These are phyloP conservation scores for Trichocladium antarcticum DNA, from an alignment of 495 filamentous ascomycete species.

Conservation along the genomic window DNA sequence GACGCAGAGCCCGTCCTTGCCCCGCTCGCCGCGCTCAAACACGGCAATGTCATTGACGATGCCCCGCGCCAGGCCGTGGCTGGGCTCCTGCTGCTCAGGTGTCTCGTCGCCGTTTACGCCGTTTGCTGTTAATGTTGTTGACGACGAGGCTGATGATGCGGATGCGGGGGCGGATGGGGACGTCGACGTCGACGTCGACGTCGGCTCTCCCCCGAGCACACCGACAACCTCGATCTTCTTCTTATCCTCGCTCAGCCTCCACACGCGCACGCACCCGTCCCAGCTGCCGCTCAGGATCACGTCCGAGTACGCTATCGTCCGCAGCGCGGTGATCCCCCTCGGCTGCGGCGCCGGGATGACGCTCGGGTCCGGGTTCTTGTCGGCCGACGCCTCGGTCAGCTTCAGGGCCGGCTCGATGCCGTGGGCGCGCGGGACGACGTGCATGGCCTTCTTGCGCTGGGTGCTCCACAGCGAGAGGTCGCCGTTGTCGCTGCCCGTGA, in stretches of 20 bases:
- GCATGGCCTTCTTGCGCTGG: constrained; percentile 91
- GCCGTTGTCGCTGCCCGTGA: constrained; percentile 89
- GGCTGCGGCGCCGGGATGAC: constrained; percentile 54
- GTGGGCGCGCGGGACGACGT: constrained; percentile 67
- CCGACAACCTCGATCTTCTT: constrained; percentile 62
- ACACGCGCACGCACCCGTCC: constrained; percentile 82
- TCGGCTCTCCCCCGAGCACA: constrained; percentile 40
- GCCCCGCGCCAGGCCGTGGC: constrained; percentile 44
- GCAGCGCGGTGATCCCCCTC: constrained; percentile 81
- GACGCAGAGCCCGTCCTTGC: constrained; percentile 63
- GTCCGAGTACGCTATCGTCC: constrained; percentile 77
- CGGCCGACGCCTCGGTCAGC: constrained; percentile 57
- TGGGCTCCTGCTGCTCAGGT: neutral
- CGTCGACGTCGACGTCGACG: neutral
- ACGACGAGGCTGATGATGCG: neutral
- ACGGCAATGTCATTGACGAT: constrained; percentile 78
- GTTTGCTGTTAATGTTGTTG: constrained; percentile 1
- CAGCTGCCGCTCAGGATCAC: constrained; percentile 82
- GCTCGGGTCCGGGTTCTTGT: constrained; percentile 45
- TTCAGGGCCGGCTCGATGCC: constrained; percentile 60
- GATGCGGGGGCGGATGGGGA: too few relatives aligned
- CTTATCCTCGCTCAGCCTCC: constrained; percentile 75
- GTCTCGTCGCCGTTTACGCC: neutral
- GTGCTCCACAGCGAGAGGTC: constrained; percentile 75
- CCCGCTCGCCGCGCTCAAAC: constrained; percentile 63